Evolutionary conservation across 148 eudicot species (phyloP), one percentile per base, ranked within the genome.

Genomic region (Vaccinium myrtillus): DNA sequence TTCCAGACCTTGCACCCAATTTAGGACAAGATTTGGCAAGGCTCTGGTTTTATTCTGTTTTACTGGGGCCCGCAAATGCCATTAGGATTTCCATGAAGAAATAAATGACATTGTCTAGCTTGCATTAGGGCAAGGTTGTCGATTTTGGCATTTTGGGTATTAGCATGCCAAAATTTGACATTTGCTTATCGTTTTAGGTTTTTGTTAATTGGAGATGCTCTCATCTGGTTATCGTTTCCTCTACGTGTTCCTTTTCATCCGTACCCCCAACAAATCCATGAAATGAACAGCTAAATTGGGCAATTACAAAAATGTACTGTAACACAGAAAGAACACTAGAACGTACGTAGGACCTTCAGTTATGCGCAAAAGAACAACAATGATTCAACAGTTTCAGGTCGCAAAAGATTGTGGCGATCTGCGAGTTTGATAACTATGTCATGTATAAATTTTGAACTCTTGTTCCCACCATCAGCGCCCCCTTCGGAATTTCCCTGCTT

Each of bases 371-470:
- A n/a, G n/a, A n/a, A n/a, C n/a, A n/a, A 95, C 85, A 96, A 89
- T 63, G 98, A 96, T 90, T 96, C 99, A 79, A 96, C 98, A 70
- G 99, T 94, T 89, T 96, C 99, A 76, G 99, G 98, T 59, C 98
- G 99, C 89, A 96, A 86, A 81, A 93, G 99, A 87, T 94, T 96
- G 92, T 94, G 98, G 69, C 94, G 95, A 79, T 94, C 98, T 82
- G 94, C 93, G 69, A 87, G 95, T 87, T 93, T 93, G 88, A 94
- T 93, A 56, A 93, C 67, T 77, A 95, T 96, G 89, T 96, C 99
- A 81, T 91, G 89, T 18, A 87, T 78, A 89, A 92, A 96, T 84
- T 92, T 86, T 19, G 98, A 94, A 75, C 89, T 90, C 92, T 94
- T 96, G 87, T 94, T 96, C 74, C 99, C 99, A 88, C 98, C 99